Percentiles rank a stretch among this genome's conserved stretches.
These are phyloP conservation scores for Sphagnum fallax DNA, from an alignment of 228 moss, liverwort and hornwort species.

Conservation along the genomic window DNA sequence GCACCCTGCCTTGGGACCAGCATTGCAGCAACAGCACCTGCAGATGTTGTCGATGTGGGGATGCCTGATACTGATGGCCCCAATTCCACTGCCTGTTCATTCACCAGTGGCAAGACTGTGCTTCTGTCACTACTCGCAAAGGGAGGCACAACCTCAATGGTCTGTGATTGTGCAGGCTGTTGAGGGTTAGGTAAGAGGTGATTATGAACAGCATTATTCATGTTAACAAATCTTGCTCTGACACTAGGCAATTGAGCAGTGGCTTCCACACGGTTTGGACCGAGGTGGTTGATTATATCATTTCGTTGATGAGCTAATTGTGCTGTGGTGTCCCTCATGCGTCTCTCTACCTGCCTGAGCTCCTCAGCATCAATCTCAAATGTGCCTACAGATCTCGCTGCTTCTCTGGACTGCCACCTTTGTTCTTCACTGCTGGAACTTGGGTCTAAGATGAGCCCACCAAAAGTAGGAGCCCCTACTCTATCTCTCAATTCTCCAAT, in stretches of 20 bases:
- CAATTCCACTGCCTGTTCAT: background rate
- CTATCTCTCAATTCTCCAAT: background rate
- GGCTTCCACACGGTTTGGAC: background rate
- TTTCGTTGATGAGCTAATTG: background rate
- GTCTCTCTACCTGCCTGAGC: background rate
- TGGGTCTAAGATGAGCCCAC: background rate
- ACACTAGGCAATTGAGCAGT: background rate
- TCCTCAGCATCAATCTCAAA: too few species aligned
- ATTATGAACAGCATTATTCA: background rate
- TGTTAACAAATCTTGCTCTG: background rate
- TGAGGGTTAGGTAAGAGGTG: background rate
- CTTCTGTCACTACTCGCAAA: background rate
- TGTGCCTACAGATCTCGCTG: too few species aligned
- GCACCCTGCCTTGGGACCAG: background rate
- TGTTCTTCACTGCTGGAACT: background rate
- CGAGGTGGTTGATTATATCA: background rate
- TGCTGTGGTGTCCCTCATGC: background rate
- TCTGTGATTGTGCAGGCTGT: background rate
- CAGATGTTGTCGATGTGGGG: background rate
- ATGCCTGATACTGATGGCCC: background rate
- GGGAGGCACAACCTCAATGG: background rate
- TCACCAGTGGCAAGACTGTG: background rate
- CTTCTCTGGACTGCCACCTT: background rate
- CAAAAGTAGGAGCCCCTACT: background rate
- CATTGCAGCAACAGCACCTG: background rate